Percentiles rank a stretch among this genome's conserved stretches.
Conservation (phyloP, 192 early-diverging fungal species). For the Pilaira anomala region DNA sequence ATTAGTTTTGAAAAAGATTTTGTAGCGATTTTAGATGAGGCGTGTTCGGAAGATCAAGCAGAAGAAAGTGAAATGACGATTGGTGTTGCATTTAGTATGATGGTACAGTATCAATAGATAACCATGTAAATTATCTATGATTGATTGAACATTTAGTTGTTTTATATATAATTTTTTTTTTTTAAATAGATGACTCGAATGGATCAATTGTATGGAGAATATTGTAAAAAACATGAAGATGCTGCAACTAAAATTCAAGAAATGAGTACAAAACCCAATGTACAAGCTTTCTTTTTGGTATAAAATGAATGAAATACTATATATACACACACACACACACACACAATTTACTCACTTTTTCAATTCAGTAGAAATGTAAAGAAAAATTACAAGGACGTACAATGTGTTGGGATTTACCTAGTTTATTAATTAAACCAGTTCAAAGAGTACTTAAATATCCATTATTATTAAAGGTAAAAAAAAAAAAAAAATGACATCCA, state of each 20-base stretch:
- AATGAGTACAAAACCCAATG: conserved; percentile 37
- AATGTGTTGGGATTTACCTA: conserved; percentile 88
- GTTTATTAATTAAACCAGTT: conserved; percentile 93
- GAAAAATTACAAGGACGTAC: conserved; percentile 65
- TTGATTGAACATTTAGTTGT: conserved; percentile 1
- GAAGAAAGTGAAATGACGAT: conserved; percentile 29
- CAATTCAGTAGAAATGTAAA: conserved; percentile 55
- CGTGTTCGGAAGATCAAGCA: conserved; percentile 33
- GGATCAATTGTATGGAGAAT: conserved; percentile 63
- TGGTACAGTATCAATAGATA: conserved; percentile 33
- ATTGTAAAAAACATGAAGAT: conserved; percentile 76
- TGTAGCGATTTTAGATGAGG: conserved; percentile 59
- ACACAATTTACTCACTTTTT: conserved; percentile 17
- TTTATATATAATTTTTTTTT: conserved; percentile 6
- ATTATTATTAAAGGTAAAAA: conserved; percentile 68
- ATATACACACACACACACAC: conserved; percentile 31
- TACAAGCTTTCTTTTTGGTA: conserved; percentile 51
- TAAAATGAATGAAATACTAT: conserved; percentile 19
- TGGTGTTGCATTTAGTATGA: conserved; percentile 51
- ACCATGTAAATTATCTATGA: conserved; percentile 1
- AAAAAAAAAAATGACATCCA: background rate
- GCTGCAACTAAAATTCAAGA: conserved; percentile 62
- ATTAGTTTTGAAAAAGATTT: conserved; percentile 65
- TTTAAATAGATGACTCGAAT: conserved; percentile 30
- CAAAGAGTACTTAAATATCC: conserved; percentile 98